Percentiles rank a stretch among this genome's conserved stretches.
phyloP scores from a whole-genome alignment of 179 eudicot genomes.

The Spinacia oleracea region DNA sequence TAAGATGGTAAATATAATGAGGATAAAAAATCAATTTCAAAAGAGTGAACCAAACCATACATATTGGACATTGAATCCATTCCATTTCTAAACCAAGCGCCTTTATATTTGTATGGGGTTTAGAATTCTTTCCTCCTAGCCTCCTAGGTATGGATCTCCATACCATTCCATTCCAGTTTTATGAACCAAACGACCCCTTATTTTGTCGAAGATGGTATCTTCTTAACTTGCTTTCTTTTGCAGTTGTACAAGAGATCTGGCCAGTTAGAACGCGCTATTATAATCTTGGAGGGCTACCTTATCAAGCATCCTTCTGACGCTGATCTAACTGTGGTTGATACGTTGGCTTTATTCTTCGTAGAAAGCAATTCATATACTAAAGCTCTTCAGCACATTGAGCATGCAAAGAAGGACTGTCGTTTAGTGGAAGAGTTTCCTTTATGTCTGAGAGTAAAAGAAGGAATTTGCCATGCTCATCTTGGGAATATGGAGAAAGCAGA shows the following conservation, averaged over 20 bases:
- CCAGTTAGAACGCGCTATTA: conserved; percentile 50
- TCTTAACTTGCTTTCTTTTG: conserved; percentile 24
- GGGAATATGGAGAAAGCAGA: conserved; percentile 74
- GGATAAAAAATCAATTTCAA: too few relatives aligned
- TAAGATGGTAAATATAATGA: too few relatives aligned
- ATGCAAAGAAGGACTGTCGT: conserved; percentile 41
- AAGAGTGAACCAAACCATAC: too few relatives aligned
- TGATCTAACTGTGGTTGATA: conserved; percentile 56
- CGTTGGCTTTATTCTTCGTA: conserved; percentile 57
- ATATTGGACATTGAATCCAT: too few relatives aligned
- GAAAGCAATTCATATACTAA: conserved; percentile 44
- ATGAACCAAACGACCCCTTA: too few relatives aligned
- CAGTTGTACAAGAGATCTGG: conserved; percentile 70
- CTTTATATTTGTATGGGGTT: too few relatives aligned
- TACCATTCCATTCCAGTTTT: too few relatives aligned
- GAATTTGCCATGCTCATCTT: conserved; percentile 72
- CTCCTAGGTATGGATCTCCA: too few relatives aligned
- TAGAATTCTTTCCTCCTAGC: too few relatives aligned
- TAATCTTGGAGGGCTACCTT: conserved; percentile 60
- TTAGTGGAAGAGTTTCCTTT: conserved; percentile 48
- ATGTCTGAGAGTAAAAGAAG: conserved; percentile 58
- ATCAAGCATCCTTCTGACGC: conserved; percentile 51
- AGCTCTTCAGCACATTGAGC: conserved; percentile 77
- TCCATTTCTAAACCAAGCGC: too few relatives aligned
- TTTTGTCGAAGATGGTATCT: background rate